A percentile compares a stretch with the other conserved stretches of the same genome.
Evolutionary conservation across 2,329 filamentous ascomycete species (phyloP).

Genomic region (Pyricularia sp.): DNA sequence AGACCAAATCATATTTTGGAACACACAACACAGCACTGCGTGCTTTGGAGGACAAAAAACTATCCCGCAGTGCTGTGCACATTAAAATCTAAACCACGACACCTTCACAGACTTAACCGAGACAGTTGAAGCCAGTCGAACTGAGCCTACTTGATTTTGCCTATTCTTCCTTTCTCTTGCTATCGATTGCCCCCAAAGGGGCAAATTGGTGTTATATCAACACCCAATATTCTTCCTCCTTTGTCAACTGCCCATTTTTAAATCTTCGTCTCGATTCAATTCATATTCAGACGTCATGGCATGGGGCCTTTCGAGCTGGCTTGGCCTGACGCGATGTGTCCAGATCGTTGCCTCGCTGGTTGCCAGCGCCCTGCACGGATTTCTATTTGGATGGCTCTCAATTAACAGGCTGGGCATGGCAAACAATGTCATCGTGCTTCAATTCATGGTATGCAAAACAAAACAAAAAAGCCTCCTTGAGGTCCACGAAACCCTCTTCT

Average conservation of each 20-base stretch:
- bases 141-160: background rate
- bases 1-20: background rate
- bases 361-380: conserved; percentile 23
- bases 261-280: background rate
- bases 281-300: conserved; percentile 9
- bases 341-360: conserved; percentile 21
- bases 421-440: conserved; percentile 19
- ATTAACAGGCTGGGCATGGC: conserved; percentile 16
- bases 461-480: background rate
- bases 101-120: background rate
- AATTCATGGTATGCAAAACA: conserved; percentile 22
- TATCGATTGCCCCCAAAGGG: background rate
- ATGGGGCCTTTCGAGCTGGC: conserved; percentile 23
- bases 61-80: background rate
- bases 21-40: background rate
- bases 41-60: background rate
- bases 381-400: conserved; percentile 21
- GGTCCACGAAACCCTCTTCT: background rate
- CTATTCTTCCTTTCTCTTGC: background rate
- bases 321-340: conserved; percentile 20
- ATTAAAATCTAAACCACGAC: background rate
- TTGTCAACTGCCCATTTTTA: background rate
- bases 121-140: background rate
- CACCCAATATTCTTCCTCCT: background rate
- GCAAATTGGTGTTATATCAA: background rate